Conservation (phyloP, 2,329 filamentous ascomycete species). For the Diaporthe citri region DNA sequence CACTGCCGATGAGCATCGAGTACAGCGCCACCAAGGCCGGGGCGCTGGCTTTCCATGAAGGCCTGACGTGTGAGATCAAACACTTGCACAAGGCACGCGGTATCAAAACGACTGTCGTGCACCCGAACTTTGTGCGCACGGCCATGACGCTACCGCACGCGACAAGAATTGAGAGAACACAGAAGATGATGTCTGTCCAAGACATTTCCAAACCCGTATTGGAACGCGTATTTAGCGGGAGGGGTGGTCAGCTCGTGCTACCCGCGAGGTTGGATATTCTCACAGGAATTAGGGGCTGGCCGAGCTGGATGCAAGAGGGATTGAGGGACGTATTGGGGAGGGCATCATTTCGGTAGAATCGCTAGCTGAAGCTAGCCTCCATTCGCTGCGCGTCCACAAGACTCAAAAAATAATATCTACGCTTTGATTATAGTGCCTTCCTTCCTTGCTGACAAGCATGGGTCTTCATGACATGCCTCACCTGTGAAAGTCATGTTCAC, state of each 20-base stretch:
- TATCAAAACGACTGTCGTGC: constrained; percentile 65
- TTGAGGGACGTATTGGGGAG: constrained; percentile 46
- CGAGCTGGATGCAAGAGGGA: constrained; percentile 52
- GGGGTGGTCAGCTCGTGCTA: constrained; percentile 62
- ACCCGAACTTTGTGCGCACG: constrained; percentile 60
- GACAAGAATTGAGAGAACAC: constrained; percentile 46
- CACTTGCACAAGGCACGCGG: constrained; percentile 64
- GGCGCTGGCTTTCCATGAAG: constrained; percentile 70
- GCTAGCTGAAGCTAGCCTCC: background rate
- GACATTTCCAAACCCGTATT: constrained; percentile 62
- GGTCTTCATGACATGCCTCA: no score
- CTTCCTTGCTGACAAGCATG: background rate
- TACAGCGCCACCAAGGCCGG: constrained; percentile 70
- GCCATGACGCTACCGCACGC: constrained; percentile 55
- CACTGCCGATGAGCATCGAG: constrained; percentile 67
- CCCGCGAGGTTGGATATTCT: constrained; percentile 48
- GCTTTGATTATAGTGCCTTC: background rate
- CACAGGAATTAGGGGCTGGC: constrained; percentile 56
- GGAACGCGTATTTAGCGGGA: constrained; percentile 61
- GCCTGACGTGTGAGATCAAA: constrained; percentile 58
- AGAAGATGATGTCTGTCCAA: constrained; percentile 52
- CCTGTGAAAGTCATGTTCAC: background rate
- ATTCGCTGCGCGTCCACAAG: background rate
- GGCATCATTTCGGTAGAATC: background rate
- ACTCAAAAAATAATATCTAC: no score